Conservation (phyloP, 108 stramenopile species). For the Skeletonema tropicum region DNA sequence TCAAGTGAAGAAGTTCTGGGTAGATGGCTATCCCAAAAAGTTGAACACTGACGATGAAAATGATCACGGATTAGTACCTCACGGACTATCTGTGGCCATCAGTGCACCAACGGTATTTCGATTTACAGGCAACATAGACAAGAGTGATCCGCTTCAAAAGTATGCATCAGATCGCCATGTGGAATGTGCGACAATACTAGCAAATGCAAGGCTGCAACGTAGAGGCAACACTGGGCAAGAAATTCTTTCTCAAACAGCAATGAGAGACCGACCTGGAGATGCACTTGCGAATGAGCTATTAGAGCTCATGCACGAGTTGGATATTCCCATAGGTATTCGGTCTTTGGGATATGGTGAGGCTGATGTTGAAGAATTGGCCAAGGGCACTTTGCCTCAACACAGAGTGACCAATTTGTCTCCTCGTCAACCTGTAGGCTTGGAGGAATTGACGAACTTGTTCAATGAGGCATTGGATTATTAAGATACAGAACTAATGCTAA, state of each 20-base stretch:
- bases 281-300: conserved; percentile 55
- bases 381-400: conserved; percentile 60
- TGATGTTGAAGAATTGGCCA: conserved; percentile 50
- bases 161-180: conserved; percentile 47
- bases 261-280: conserved; percentile 34
- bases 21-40: conserved; percentile 35
- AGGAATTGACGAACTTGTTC: conserved; percentile 47
- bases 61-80: conserved; percentile 46
- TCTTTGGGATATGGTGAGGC: conserved; percentile 44
- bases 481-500: not conserved
- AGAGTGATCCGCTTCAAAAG: conserved; percentile 22
- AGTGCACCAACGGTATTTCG: conserved; percentile 56
- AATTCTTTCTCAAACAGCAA: conserved; percentile 13
- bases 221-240: not conserved
- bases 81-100: conserved; percentile 53
- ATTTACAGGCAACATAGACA: conserved; percentile 39
- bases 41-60: conserved; percentile 4
- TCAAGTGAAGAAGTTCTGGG: conserved; percentile 38
- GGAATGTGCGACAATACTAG: conserved; percentile 49
- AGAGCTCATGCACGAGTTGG: conserved; percentile 39
- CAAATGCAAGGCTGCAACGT: conserved; percentile 23
- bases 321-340: conserved; percentile 51
- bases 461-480: conserved; percentile 31
- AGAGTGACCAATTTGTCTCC: conserved; percentile 62
- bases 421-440: conserved; percentile 41